Evolutionary conservation across 257 asterid genomes (phyloP).

Genomic region (Vinca minor): DNA sequence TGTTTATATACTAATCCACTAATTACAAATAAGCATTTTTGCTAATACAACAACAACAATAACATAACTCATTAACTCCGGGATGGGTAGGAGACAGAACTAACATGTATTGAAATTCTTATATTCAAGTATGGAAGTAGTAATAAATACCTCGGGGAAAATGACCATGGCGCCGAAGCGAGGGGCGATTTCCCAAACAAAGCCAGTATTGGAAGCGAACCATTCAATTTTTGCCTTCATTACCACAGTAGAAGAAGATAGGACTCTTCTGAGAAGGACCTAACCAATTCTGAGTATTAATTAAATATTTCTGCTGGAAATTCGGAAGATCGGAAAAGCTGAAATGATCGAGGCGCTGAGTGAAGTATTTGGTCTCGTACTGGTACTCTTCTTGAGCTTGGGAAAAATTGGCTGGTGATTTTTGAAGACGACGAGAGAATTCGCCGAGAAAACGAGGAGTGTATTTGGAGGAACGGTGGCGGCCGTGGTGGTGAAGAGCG

Average conservation of each 20-base stretch:
- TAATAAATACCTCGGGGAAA: slow-evolving; percentile 81
- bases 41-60: too few relatives aligned
- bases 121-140: too few relatives aligned
- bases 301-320: slow-evolving; percentile 71
- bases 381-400: slow-evolving; percentile 29
- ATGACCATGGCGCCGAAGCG: slow-evolving; percentile 71
- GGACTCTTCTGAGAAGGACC: slow-evolving; percentile 58
- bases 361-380: slow-evolving; percentile 67
- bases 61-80: too few relatives aligned
- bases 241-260: slow-evolving; percentile 84
- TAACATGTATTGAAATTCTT: too few relatives aligned
- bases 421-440: slow-evolving; percentile 23
- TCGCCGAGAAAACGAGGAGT: slow-evolving; percentile 36
- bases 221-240: slow-evolving; percentile 89
- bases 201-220: slow-evolving; percentile 85
- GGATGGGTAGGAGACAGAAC: too few relatives aligned
- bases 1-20: neutral
- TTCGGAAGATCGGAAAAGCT: slow-evolving; percentile 54
- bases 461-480: too few relatives aligned
- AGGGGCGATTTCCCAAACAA: slow-evolving; percentile 85
- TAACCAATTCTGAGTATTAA: slow-evolving; percentile 62
- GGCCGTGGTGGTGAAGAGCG: slow-evolving; percentile 12
- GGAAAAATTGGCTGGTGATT: slow-evolving; percentile 9
- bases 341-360: slow-evolving; percentile 82
- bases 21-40: too few relatives aligned